Percentiles rank a stretch among this genome's conserved stretches.
Evolutionary conservation across 148 eudicot genomes (phyloP).

Genomic region (Heliosperma pusillum): DNA sequence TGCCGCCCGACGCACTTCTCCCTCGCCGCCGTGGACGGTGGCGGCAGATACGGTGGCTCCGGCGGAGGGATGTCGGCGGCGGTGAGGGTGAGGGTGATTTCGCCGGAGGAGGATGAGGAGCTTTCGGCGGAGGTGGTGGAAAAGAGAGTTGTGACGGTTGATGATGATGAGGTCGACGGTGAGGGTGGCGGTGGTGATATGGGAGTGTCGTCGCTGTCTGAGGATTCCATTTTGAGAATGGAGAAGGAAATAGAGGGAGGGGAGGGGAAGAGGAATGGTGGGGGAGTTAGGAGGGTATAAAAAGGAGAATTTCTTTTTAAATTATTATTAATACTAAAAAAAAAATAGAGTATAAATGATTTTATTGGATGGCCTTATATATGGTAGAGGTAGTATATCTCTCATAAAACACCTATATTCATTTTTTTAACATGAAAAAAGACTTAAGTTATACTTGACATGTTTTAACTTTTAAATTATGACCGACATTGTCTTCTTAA

Average conservation of each 20-base stretch:
- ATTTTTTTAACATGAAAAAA: too few species aligned
- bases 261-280: background rate
- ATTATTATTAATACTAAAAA: too few species aligned
- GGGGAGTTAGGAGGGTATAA: background rate
- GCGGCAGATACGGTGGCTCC: background rate
- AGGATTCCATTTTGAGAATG: slow-evolving; percentile 3
- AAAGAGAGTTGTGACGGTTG: slow-evolving; percentile 8
- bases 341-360: too few species aligned
- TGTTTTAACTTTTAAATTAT: too few species aligned
- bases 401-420: too few species aligned
- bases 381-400: too few species aligned
- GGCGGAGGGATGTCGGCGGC: slow-evolving; percentile 8
- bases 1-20: slow-evolving; percentile 46
- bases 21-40: slow-evolving; percentile 23
- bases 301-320: background rate
- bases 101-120: slow-evolving; percentile 23
- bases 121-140: slow-evolving; percentile 10
- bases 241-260: background rate
- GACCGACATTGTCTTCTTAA: too few species aligned
- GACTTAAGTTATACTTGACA: too few species aligned
- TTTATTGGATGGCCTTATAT: too few species aligned
- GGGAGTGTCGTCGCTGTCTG: slow-evolving; percentile 8
- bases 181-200: background rate
- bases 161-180: background rate
- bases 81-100: background rate